These are phyloP conservation scores for Pholiota molesta DNA, from an alignment of 768 basidiomycete species.

Conservation along the genomic window DNA sequence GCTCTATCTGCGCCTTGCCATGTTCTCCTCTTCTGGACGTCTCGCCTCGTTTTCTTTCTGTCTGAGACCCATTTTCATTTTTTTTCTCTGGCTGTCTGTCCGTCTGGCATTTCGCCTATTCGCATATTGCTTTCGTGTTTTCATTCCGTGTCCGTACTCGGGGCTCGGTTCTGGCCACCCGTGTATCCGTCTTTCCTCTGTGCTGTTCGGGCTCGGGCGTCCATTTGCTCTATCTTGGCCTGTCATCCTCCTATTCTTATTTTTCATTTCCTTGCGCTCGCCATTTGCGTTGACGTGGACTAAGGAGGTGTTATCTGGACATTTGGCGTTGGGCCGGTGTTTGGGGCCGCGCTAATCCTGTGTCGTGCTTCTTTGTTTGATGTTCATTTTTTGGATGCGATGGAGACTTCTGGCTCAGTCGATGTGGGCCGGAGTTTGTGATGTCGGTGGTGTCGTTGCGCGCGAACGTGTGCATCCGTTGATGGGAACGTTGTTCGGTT, in stretches of 20 bases:
- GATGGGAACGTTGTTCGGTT: neutral
- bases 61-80: neutral
- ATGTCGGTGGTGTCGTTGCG: neutral
- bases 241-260: neutral
- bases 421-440: neutral
- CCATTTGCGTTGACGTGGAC: neutral
- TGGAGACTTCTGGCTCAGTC: neutral
- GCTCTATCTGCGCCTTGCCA: neutral
- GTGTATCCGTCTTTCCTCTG: neutral
- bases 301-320: neutral
- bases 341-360: neutral
- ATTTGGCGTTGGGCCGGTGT: neutral
- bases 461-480: neutral
- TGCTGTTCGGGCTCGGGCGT: neutral
- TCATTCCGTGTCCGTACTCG: neutral
- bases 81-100: neutral
- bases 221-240: neutral
- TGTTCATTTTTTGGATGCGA: neutral
- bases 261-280: neutral
- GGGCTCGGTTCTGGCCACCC: neutral
- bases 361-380: neutral
- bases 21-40: neutral
- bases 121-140: neutral
- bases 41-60: neutral
- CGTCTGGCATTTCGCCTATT: neutral